A percentile compares a stretch with the other conserved stretches of the same genome.
Evolutionary conservation across 2,329 filamentous ascomycete genomes (phyloP).

Genomic region (Zymoseptoria brevis): DNA sequence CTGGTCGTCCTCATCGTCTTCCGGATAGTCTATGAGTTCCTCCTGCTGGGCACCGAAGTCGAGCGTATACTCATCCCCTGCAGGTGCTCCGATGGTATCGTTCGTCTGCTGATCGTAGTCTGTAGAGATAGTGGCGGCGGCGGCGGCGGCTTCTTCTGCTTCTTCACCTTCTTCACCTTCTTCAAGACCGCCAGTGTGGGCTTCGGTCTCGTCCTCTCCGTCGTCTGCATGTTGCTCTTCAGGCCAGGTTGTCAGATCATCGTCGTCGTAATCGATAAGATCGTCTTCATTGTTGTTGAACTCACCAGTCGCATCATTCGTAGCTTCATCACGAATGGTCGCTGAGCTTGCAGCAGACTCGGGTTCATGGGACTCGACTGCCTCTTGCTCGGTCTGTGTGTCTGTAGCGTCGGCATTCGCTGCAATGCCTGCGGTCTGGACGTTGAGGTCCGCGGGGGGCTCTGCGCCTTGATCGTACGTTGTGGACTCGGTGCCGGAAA

Average conservation of each 20-base stretch:
- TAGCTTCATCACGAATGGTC: slow-evolving; percentile 16
- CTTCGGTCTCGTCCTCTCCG: slow-evolving; percentile 15
- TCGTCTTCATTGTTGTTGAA: slow-evolving; percentile 13
- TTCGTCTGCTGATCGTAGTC: neutral
- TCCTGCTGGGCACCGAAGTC: slow-evolving; percentile 1
- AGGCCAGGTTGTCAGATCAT: slow-evolving; percentile 17
- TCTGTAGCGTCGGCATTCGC: slow-evolving; percentile 2
- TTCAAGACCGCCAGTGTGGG: slow-evolving; percentile 7
- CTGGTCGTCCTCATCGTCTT: neutral
- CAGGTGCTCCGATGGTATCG: neutral
- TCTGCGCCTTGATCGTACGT: neutral
- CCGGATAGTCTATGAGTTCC: slow-evolving; percentile 2
- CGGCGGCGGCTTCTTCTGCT: slow-evolving; percentile 3
- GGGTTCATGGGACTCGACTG: slow-evolving; percentile 4
- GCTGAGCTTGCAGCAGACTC: slow-evolving; percentile 21
- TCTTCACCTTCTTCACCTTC: slow-evolving; percentile 5
- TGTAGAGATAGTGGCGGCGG: neutral
- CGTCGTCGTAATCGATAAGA: slow-evolving; percentile 20
- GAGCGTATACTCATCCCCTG: slow-evolving; percentile 2
- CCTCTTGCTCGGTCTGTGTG: slow-evolving; percentile 3
- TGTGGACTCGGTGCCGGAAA: slow-evolving; percentile 1
- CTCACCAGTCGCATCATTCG: slow-evolving; percentile 23
- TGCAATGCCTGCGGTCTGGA: neutral
- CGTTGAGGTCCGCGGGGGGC: neutral
- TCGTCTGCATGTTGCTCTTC: slow-evolving; percentile 17